Evolutionary conservation across 1,139 yeast genomes (phyloP).

Genomic region (Geotrichum klebahnii): DNA sequence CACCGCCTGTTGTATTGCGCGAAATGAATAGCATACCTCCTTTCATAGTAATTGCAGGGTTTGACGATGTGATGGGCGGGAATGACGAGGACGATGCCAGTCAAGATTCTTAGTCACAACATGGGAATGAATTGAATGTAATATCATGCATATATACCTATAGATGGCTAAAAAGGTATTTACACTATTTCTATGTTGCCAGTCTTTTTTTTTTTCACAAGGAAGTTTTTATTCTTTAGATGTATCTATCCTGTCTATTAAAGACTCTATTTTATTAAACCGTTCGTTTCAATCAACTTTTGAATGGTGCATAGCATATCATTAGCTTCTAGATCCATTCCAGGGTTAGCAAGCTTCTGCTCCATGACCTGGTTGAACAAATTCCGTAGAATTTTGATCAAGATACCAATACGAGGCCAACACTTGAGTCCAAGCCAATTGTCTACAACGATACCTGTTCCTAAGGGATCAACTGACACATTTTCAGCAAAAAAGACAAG

Average conservation of each 20-base stretch:
- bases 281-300: constrained; percentile 19
- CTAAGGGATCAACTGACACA: constrained; percentile 62
- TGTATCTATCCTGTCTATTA: neutral
- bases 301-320: constrained; percentile 17
- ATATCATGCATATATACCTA: too few species aligned
- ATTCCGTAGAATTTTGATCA: constrained; percentile 63
- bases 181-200: neutral
- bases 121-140: too few species aligned
- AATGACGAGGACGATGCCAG: too few species aligned
- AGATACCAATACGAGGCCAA: constrained; percentile 91
- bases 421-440: constrained; percentile 80
- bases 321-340: constrained; percentile 28
- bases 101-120: too few species aligned
- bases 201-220: neutral
- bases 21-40: neutral
- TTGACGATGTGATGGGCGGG: too few species aligned
- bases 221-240: neutral
- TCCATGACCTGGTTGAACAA: constrained; percentile 66
- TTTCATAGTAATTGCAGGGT: neutral
- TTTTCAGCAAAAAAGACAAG: constrained; percentile 74
- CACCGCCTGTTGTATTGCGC: constrained; percentile 4
- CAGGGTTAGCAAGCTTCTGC: constrained; percentile 49
- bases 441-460: constrained; percentile 50
- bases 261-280: constrained; percentile 12
- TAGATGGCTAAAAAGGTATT: too few species aligned